A percentile compares a stretch with the other conserved stretches of the same genome.
These are phyloP conservation scores for Picea sitchensis DNA, from an alignment of 75 land plant genomes.

Conservation along the genomic window DNA sequence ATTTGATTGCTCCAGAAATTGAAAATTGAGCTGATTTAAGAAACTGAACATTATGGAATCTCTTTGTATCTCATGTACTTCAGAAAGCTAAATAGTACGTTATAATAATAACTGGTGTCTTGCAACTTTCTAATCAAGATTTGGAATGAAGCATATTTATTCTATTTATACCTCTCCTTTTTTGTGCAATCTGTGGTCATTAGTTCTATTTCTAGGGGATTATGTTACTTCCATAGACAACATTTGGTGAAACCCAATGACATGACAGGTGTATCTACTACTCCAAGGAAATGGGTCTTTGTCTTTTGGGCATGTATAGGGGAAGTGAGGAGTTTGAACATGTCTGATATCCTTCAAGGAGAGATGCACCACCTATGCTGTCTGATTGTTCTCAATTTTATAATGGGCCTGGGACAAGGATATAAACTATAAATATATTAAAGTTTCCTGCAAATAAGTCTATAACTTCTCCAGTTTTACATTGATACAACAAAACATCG, in stretches of 20 bases:
- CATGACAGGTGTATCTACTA: background rate
- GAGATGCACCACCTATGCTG: background rate
- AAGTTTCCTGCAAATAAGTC: background rate
- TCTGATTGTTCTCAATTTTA: background rate
- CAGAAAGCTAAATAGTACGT: background rate
- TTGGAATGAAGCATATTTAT: background rate
- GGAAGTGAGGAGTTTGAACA: background rate
- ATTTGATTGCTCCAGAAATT: background rate
- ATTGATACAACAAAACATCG: background rate
- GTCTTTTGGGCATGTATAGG: background rate
- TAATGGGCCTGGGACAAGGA: background rate
- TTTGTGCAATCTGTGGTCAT: background rate
- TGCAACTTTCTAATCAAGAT: background rate
- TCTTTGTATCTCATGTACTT: background rate
- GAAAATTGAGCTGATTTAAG: background rate
- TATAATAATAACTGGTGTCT: background rate
- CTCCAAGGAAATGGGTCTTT: background rate
- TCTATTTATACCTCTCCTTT: background rate
- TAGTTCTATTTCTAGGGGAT: background rate
- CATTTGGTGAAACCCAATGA: no score
- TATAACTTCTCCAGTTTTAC: background rate
- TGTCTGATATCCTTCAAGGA: background rate
- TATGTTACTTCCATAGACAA: background rate
- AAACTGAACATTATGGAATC: background rate
- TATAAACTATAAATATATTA: background rate